phyloP scores from a whole-genome alignment of 2,329 filamentous ascomycete species.

The Trichoderma lentiforme region DNA sequence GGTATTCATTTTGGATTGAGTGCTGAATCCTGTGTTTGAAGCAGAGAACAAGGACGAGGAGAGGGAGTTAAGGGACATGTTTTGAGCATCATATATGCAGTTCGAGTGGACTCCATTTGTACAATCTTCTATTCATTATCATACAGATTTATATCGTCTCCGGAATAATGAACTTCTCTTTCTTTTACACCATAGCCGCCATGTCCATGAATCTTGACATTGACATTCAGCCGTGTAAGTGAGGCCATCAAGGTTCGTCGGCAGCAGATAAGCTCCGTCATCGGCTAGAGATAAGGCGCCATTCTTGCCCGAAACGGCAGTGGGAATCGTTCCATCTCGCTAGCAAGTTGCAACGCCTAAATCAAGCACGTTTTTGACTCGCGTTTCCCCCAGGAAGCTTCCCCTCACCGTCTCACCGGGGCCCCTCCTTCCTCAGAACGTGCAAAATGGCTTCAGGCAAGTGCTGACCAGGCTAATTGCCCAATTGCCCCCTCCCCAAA shows the following conservation, averaged over 20 bases:
- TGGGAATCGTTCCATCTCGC: background rate
- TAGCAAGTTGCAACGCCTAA: background rate
- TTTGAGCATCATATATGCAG: background rate
- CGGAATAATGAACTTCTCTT: background rate
- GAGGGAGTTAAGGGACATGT: background rate
- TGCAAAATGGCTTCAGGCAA: background rate
- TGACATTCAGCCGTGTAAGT: background rate
- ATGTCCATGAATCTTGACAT: background rate
- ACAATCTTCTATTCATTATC: background rate
- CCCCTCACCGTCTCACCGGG: background rate
- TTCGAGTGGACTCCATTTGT: background rate
- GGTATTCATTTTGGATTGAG: background rate
- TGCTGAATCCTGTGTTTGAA: too few relatives aligned
- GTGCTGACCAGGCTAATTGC: background rate
- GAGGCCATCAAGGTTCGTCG: background rate
- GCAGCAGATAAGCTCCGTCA: background rate
- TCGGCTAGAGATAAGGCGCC: conserved; percentile 1
- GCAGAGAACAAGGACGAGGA: background rate
- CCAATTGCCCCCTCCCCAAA: background rate
- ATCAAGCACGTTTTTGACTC: background rate
- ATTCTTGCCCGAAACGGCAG: background rate
- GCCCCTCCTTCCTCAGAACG: background rate
- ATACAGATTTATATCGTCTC: background rate
- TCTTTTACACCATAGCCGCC: background rate
- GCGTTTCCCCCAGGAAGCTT: background rate